Evolutionary conservation across 345 rosid genomes (phyloP).

Genomic region (Murraya paniculata): DNA sequence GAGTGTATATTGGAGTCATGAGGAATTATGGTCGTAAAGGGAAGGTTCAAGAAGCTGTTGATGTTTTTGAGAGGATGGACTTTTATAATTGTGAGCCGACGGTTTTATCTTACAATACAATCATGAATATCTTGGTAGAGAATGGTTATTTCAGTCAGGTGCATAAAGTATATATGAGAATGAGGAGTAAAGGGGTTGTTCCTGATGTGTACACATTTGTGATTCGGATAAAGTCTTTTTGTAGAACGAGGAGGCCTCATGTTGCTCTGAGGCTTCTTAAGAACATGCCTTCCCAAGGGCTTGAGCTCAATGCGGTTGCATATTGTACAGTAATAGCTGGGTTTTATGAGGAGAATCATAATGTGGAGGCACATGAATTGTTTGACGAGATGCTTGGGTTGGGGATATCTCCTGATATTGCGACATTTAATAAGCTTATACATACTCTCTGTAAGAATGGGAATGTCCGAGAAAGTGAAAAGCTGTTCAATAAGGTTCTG

Average conservation of each 20-base stretch:
- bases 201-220: constrained; percentile 87
- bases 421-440: constrained; percentile 78
- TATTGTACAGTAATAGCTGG: constrained; percentile 79
- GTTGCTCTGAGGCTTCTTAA: constrained; percentile 82
- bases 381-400: constrained; percentile 69
- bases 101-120: constrained; percentile 65
- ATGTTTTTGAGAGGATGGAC: constrained; percentile 92
- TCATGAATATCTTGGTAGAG: constrained; percentile 85
- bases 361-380: constrained; percentile 59
- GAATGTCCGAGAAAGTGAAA: constrained; percentile 65
- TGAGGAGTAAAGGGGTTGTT: constrained; percentile 55
- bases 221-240: constrained; percentile 84
- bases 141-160: constrained; percentile 63
- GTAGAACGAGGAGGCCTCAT: constrained; percentile 68
- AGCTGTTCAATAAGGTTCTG: constrained; percentile 60
- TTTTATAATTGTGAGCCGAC: constrained; percentile 71
- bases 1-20: constrained; percentile 67
- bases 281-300: constrained; percentile 76
- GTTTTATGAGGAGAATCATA: constrained; percentile 56
- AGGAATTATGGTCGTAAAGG: constrained; percentile 71
- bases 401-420: constrained; percentile 48
- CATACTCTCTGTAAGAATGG: constrained; percentile 80
- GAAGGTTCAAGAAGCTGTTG: constrained; percentile 78
- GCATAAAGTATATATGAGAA: constrained; percentile 86
- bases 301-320: constrained; percentile 67